A percentile compares a stretch with the other conserved stretches of the same genome.
Conservation (phyloP, 225 moss, liverwort and hornwort genomes). For the Lunularia cruciata region DNA sequence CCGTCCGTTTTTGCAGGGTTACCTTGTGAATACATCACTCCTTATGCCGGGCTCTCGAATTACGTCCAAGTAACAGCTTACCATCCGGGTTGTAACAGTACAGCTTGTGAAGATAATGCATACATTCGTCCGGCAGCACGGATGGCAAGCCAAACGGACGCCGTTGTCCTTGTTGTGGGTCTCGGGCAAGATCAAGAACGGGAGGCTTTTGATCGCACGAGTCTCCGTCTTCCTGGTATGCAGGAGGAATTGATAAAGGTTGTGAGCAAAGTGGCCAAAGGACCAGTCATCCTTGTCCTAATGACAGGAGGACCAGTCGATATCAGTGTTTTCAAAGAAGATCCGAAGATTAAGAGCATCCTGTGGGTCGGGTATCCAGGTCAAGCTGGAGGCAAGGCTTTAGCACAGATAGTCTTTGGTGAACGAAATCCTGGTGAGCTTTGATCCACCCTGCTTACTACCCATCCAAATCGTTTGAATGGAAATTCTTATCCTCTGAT, state of each 20-base stretch:
- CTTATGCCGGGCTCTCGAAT: constrained; percentile 45
- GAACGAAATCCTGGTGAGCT: constrained; percentile 65
- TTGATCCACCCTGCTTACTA: too few relatives aligned
- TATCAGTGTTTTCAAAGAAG: constrained; percentile 59
- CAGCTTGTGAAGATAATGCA: constrained; percentile 42
- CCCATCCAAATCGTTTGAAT: too few relatives aligned
- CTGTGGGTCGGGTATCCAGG: constrained; percentile 92
- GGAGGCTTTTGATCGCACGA: constrained; percentile 59
- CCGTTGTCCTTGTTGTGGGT: constrained; percentile 62
- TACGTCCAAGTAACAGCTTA: constrained; percentile 29
- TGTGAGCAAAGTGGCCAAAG: constrained; percentile 51
- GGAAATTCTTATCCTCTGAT: too few relatives aligned
- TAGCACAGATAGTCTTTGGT: constrained; percentile 75
- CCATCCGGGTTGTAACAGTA: constrained; percentile 55
- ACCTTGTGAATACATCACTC: constrained; percentile 67
- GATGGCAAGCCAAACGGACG: constrained; percentile 57
- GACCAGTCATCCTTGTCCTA: constrained; percentile 70
- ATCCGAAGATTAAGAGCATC: constrained; percentile 57
- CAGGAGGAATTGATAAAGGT: constrained; percentile 60
- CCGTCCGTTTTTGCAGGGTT: constrained; percentile 49
- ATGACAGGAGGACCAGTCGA: constrained; percentile 82
- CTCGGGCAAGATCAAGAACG: constrained; percentile 65
- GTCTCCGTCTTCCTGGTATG: constrained; percentile 65
- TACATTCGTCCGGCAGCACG: constrained; percentile 42
- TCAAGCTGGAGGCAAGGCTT: constrained; percentile 73